Conservation (phyloP, 345 rosid genomes). For the Aquilaria malaccensis region DNA sequence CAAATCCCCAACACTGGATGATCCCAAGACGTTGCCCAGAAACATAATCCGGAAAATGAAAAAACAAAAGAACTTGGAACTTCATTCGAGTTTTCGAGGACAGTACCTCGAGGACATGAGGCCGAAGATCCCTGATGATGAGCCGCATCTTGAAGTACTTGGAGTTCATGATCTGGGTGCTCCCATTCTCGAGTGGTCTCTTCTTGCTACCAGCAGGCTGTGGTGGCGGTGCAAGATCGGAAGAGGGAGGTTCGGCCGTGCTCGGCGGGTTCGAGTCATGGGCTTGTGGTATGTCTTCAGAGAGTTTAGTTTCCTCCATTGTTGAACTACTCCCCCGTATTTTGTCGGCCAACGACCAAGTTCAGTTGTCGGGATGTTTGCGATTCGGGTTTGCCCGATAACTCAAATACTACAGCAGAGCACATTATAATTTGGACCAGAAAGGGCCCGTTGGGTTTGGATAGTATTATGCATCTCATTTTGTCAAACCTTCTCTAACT, state of each 20-base stretch:
- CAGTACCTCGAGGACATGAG: conserved; percentile 49
- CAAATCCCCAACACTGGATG: not conserved
- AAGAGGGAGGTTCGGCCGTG: conserved; percentile 1
- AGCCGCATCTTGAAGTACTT: conserved; percentile 56
- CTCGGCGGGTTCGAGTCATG: conserved; percentile 8
- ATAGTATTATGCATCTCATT: not conserved
- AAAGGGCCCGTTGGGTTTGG: conserved; percentile 1
- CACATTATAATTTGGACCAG: not conserved
- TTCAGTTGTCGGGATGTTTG: no score
- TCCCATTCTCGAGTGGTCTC: conserved; percentile 38
- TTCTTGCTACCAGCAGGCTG: conserved; percentile 34
- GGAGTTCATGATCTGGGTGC: conserved; percentile 33
- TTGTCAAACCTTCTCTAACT: no score
- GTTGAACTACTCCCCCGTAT: not conserved
- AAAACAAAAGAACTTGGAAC: not conserved
- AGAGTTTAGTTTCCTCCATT: conserved; percentile 33
- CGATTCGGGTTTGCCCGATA: no score
- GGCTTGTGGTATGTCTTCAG: conserved; percentile 13
- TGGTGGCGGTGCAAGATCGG: conserved; percentile 7
- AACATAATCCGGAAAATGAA: conserved; percentile 4
- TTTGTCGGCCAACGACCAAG: not conserved
- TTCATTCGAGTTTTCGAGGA: not conserved
- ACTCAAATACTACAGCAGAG: no score
- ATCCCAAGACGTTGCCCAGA: conserved; percentile 1
- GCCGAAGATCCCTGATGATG: conserved; percentile 52